Conservation (phyloP, 2,329 filamentous ascomycete species). For the Kalmusia sp. region DNA sequence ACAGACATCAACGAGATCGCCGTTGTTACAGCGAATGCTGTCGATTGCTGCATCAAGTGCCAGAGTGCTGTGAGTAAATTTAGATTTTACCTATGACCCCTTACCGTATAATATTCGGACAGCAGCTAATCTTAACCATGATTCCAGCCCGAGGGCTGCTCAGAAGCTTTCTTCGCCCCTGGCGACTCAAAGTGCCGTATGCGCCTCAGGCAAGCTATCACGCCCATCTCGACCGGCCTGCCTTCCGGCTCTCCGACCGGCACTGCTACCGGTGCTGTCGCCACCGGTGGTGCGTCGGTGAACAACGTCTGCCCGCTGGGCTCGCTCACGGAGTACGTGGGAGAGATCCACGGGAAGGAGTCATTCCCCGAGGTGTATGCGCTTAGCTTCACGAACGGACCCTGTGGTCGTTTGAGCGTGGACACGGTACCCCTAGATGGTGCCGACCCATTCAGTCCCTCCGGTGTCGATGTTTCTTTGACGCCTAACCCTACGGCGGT, state of each 20-base stretch:
- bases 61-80: slow-evolving; percentile 28
- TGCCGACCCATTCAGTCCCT: neutral
- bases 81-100: neutral
- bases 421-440: slow-evolving; percentile 15
- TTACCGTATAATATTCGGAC: neutral
- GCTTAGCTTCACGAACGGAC: slow-evolving; percentile 29
- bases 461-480: neutral
- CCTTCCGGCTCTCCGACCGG: slow-evolving; percentile 2
- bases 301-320: slow-evolving; percentile 17
- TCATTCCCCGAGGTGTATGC: slow-evolving; percentile 23
- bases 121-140: too few species aligned
- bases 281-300: slow-evolving; percentile 8
- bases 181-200: slow-evolving; percentile 28
- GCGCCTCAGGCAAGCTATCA: slow-evolving; percentile 22
- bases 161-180: slow-evolving; percentile 32
- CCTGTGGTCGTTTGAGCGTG: slow-evolving; percentile 28
- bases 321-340: slow-evolving; percentile 24
- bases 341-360: slow-evolving; percentile 23
- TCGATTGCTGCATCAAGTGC: slow-evolving; percentile 35
- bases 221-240: slow-evolving; percentile 8
- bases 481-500: neutral
- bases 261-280: slow-evolving; percentile 5
- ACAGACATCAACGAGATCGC: slow-evolving; percentile 29
- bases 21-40: slow-evolving; percentile 15
- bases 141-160: slow-evolving; percentile 25